Base-by-base conservation (phyloP, 2,329 filamentous ascomycete species). In the Xylariaceae sp. region DNA sequence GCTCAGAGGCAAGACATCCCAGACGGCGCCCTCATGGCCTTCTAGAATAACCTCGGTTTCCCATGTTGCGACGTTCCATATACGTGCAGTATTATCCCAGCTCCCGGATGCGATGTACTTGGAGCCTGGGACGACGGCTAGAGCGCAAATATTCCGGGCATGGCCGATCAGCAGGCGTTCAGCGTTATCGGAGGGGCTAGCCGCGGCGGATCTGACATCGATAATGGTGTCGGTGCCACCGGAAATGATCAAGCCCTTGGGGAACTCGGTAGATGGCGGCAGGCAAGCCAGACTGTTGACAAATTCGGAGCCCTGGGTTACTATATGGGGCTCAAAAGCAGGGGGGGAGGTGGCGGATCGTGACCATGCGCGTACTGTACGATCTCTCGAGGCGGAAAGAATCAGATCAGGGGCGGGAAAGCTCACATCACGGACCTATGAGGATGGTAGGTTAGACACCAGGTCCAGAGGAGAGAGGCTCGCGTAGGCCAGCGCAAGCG, bases 161-260 rank as follows among this genome's bases (percentile, higher is more conserved):
- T 99, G 94, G 10, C 94, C 93, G 44, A 96, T 77, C 8, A 99
- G 81, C 58, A 97, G 80, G 18, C 90, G 88, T 62, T 96, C 90
- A 7, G 93, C 90, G 72, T 93, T 88, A 61, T 92, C 88, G 26
- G 86, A 81, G 1, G 87, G 77, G 21, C 80, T 72, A 45, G 86
- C 83, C 9, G 79, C 81, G 4, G 90, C 88, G 58, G 87, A 84
- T 67, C 92, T 87, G 42, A 95, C 90, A 70, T 97, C 93, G 65
- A 99, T 93, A 59, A 97, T 89, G 26, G 91, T 88, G 68, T 97
- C 94, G 68, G 93, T 90, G 53, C 94, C 94, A 59, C 90, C 92
- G 0, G 92, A 94, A 6, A 96, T 80, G 32, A 97, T 81, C 3
- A 97, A 81, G 10, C 94, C 94, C 47, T 94, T 82, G 0, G 91